Base-by-base conservation (phyloP, 345 rosid genomes). In the Pugionium cornutum region DNA sequence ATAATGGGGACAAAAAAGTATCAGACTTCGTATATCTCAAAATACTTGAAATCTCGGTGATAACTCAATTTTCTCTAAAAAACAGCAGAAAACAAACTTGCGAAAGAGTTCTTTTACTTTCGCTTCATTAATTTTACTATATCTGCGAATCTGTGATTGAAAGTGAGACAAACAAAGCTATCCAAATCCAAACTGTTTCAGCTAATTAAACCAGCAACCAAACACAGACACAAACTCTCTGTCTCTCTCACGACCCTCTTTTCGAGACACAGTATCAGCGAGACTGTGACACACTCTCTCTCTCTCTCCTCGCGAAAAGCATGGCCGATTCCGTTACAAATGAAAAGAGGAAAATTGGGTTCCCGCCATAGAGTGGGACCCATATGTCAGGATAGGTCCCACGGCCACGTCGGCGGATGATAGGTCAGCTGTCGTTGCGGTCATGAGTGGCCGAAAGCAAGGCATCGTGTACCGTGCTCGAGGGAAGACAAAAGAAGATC, bases 371-470 rank as follows among this genome's bases (percentile, higher is more conserved):
- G 34, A 49, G 43, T 55, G 60, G 74, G 66, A 8, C 66, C 70
- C 45, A 51, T 43, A 51, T 27, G 76, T 73, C 76, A 59, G 76
- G 1, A 27, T 45, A 62, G 82, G 80, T 53, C 65, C 80, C 58
- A 33, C 0, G 0, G 76, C 53, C 83, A 80, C 78, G 80, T 71
- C 58, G 63, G 72, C 46, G 39, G 63, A 52, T 39, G 68, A 64
- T 56, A 58, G 60, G 57, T 36, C 8, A 29, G 63, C 69, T 63
- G 60, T 42, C 47, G 62, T 53, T 69, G 78, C 83, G 75, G 74
- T 51, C 63, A 82, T 83, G 58, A 82, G 79, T 72, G 82, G 80
- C 81, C 76, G 77, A 75, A 81, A 85, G 85, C 73, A 65, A 60
- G 30, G 57, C 79, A 75, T 73, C 66, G 83, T 65, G 81, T 58